A percentile compares a stretch with the other conserved stretches of the same genome.
Evolutionary conservation across 2,329 filamentous ascomycete species (phyloP).

Genomic region (Escovopsis sp.): DNA sequence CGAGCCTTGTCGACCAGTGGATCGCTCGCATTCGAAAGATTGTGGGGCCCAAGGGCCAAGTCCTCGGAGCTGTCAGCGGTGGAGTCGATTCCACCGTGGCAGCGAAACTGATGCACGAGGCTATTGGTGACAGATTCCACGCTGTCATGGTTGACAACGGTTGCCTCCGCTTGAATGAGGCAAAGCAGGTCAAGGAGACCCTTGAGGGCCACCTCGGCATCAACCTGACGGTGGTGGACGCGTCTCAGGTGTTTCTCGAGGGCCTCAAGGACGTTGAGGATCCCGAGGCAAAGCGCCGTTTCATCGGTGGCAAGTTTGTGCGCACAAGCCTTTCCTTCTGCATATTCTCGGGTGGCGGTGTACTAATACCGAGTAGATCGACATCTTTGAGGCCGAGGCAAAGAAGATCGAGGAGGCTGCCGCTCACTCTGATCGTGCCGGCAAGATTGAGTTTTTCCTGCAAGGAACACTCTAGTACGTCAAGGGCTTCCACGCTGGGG

Average conservation of each 20-base stretch:
- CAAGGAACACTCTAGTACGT: constrained; percentile 44
- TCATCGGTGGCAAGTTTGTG: constrained; percentile 57
- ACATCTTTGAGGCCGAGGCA: constrained; percentile 68
- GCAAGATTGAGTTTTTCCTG: constrained; percentile 71
- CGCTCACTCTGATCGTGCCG: constrained; percentile 49
- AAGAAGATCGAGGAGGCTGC: constrained; percentile 54
- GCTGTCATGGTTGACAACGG: constrained; percentile 74
- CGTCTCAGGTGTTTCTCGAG: constrained; percentile 59
- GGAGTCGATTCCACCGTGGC: constrained; percentile 86
- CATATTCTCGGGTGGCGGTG: neutral
- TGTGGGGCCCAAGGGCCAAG: constrained; percentile 70
- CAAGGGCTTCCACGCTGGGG: neutral
- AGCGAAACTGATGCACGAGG: constrained; percentile 71
- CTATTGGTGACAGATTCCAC: constrained; percentile 62
- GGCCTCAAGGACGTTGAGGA: constrained; percentile 60
- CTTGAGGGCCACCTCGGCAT: constrained; percentile 70
- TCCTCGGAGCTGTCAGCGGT: constrained; percentile 49
- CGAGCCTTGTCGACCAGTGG: constrained; percentile 66
- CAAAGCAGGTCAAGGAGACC: constrained; percentile 63
- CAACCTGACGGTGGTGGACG: constrained; percentile 80
- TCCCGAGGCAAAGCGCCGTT: constrained; percentile 80
- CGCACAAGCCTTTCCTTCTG: neutral
- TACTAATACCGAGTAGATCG: constrained; percentile 20
- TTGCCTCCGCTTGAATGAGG: constrained; percentile 68
- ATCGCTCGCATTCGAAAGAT: constrained; percentile 65